Evolutionary conservation across 768 basidiomycete genomes (phyloP), one percentile per base, ranked within the genome.

Genomic region (Termitomyces sp.): DNA sequence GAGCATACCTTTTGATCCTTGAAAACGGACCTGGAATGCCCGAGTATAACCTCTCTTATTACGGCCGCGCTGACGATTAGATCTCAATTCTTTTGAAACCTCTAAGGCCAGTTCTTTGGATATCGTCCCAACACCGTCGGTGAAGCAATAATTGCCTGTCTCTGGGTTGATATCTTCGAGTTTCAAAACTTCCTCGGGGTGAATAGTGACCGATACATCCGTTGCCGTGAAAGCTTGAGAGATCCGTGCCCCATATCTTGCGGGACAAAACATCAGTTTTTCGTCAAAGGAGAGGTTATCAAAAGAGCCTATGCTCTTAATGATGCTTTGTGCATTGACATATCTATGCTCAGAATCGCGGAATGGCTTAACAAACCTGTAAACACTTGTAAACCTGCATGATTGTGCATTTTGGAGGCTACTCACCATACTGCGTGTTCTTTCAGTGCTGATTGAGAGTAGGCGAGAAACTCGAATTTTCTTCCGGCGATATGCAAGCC

Each of bases 161-260:
- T 53, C 20, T 0, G 68, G 61, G n/a, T 60, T 56, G 48, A 77
- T 76, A 53, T 83, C 79, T 0, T 56, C 46, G 0, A 69, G 44
- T 1, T 57, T n/a, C 33, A 75, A 60, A 25, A 86, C 77, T 64
- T 88, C 83, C n/a, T 75, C 70, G 0, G 76, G 62, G 18, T 69
- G 58, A 13, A 80, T 66, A 31, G 81, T 63, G 3, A 83, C 80
- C 0, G 81, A 74, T 20, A 75, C 70, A 57, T 89, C 86, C 0
- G 88, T 91, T 1, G 87, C 80, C 1, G 88, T 89, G 66, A 90
- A 91, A 0, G 85, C 86, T 63, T 85, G 86, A 5, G 86, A 85
- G 31, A 90, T 75, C 16, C 89, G 74, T 3, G 89, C 89, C 0
- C 80, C 88, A 65, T 85, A 88, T 50, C 87, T 76, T 20, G 86